These are phyloP conservation scores for Metarhizium robertsii DNA, from an alignment of 2,329 filamentous ascomycete genomes.

Conservation along the genomic window DNA sequence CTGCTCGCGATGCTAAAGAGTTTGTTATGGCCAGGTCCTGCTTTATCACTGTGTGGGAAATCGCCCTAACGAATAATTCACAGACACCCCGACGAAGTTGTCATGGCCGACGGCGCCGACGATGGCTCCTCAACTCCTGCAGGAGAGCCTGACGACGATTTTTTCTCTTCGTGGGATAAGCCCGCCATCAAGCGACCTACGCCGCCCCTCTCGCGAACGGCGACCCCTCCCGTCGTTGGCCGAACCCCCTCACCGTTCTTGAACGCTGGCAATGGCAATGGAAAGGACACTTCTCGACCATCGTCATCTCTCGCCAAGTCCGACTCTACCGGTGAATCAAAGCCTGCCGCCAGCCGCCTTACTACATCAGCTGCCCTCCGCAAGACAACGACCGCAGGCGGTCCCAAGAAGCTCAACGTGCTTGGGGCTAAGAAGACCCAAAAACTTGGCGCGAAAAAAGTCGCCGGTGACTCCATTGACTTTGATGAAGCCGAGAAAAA, in stretches of 20 bases:
- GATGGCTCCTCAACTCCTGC: constrained; percentile 69
- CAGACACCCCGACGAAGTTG: constrained; percentile 77
- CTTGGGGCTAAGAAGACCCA: constrained; percentile 74
- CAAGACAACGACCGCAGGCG: constrained; percentile 56
- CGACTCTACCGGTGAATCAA: constrained; percentile 42
- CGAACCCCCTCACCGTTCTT: constrained; percentile 88
- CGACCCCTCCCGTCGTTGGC: constrained; percentile 71
- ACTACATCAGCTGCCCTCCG: constrained; percentile 74
- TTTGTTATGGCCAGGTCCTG: constrained; percentile 34
- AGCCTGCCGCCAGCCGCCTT: constrained; percentile 59
- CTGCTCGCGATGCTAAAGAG: constrained; percentile 75
- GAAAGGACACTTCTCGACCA: constrained; percentile 64
- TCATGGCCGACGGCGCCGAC: constrained; percentile 66
- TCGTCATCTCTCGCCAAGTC: constrained; percentile 70
- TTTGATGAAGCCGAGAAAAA: constrained; percentile 97
- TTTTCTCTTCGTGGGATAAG: constrained; percentile 99
- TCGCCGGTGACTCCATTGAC: constrained; percentile 71
- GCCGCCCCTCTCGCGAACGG: constrained; percentile 82
- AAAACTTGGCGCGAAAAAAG: constrained; percentile 91
- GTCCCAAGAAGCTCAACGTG: constrained; percentile 75
- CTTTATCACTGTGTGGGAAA: not conserved
- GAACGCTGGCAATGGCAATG: constrained; percentile 51
- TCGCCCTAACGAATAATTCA: constrained; percentile 14
- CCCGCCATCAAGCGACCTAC: constrained; percentile 93
- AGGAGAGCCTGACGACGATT: constrained; percentile 83